Conservation (phyloP, 2,329 filamentous ascomycete genomes). For the Fusarium sororula region DNA sequence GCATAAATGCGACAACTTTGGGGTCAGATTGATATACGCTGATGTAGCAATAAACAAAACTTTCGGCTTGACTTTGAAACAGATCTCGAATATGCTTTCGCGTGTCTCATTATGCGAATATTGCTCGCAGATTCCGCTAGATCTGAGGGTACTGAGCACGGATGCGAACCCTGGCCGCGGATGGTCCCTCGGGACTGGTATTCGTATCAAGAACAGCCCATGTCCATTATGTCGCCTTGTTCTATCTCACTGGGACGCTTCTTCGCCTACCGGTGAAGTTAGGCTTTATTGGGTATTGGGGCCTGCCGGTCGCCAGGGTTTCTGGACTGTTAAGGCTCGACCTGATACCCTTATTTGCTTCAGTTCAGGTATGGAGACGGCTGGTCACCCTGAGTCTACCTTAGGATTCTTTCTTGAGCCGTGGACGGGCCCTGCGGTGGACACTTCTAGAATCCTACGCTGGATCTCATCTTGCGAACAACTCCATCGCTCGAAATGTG, state of each 20-base stretch:
- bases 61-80: rapidly evolving
- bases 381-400: rapidly evolving
- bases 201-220: rapidly evolving
- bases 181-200: background rate
- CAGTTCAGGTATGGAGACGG: rapidly evolving
- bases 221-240: background rate
- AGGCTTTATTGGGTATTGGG: rapidly evolving
- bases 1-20: background rate
- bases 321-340: background rate
- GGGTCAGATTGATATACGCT: rapidly evolving
- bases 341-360: background rate
- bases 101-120: background rate
- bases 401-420: rapidly evolving
- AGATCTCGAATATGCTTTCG: background rate
- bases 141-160: background rate
- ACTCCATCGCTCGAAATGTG: rapidly evolving
- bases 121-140: background rate
- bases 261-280: rapidly evolving
- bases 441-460: background rate
- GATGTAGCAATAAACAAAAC: rapidly evolving
- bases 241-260: rapidly evolving
- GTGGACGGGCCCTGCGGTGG: background rate
- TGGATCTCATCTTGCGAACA: background rate
- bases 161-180: no score
- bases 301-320: rapidly evolving